Base-by-base conservation (phyloP, 2,329 filamentous ascomycete genomes). In the Lizonia empirigonia region DNA sequence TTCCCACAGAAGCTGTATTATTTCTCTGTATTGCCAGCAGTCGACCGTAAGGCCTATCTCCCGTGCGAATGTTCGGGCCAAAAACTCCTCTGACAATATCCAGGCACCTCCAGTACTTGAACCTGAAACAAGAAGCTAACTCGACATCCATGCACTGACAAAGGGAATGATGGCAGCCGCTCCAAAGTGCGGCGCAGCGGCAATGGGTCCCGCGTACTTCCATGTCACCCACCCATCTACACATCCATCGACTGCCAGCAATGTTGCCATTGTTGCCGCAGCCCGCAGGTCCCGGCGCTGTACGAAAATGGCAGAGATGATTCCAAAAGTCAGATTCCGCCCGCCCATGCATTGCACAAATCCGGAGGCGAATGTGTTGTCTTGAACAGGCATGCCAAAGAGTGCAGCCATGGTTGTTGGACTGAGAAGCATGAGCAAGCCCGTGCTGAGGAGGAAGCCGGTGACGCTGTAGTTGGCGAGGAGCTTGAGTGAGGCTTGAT, bases 271-370 rank as follows among this genome's bases (percentile, higher is more conserved):
- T 1, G 51, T 50, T 7, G 44, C 44, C 0, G 50, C 54, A 16
- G 54, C 56, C 7, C 34, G 39, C 15, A 52, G 20, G 20, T 57
- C 42, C 2, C 54, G 24, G 9, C 39, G 20, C 24, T 37, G 26
- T 5, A 59, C 15, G 12, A 59, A 59, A 2, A 53, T 50, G 0
- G 33, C 42, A 2, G 47, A 44, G 34, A 57, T 59, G 15, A 59
- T 52, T 7, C 56, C 56, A 30, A 59, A 59, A 0, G 56, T 57
- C 19, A 59, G 24, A 3, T 59, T 59, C 15, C 56, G 56, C 5
- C 56, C 56, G 5, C 56, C 56, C 50, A 59, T 55, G 15, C 56
- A 59, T 15, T 59, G 56, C n/a, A 59, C 56, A 9, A 59, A 59
- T 20, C 56, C 56, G 3, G 56, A 41, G 10, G 56, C 54, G 38